These are phyloP conservation scores for Diospyros kaki DNA, from an alignment of 148 eudicot species.

Conservation along the genomic window DNA sequence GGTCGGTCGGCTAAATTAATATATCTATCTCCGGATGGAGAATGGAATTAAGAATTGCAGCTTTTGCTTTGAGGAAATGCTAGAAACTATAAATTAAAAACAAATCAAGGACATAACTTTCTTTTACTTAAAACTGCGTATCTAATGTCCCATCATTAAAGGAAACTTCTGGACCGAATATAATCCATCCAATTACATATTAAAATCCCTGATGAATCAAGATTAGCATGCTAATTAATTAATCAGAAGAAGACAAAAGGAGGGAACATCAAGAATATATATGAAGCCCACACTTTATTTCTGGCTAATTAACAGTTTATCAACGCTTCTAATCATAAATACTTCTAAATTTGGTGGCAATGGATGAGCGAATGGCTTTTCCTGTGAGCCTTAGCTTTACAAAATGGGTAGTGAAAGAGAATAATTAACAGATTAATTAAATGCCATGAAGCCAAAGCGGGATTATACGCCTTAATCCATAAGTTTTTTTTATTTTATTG, in stretches of 20 bases:
- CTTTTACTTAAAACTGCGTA: not conserved
- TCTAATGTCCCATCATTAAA: conserved; percentile 9
- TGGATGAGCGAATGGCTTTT: not conserved
- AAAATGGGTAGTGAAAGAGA: no score
- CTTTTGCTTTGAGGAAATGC: no score
- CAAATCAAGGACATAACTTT: no score
- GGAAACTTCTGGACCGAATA: not conserved
- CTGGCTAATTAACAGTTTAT: not conserved
- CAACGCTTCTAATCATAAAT: not conserved
- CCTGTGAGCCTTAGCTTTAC: not conserved
- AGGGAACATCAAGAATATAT: not conserved
- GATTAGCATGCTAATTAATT: no score
- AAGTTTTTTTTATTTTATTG: not conserved
- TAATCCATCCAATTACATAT: not conserved
- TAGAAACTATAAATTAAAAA: no score
- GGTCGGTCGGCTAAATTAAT: no score
- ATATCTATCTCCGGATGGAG: no score
- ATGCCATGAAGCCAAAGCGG: not conserved
- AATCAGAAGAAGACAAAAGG: not conserved
- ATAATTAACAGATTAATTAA: not conserved
- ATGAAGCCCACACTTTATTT: not conserved
- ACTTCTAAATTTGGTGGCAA: not conserved
- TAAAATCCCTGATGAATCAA: not conserved
- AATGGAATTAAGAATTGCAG: no score
- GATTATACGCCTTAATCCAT: not conserved